Base-by-base conservation (phyloP, 164 flowering plant genomes). In the Chloranthus sessilifolius region DNA sequence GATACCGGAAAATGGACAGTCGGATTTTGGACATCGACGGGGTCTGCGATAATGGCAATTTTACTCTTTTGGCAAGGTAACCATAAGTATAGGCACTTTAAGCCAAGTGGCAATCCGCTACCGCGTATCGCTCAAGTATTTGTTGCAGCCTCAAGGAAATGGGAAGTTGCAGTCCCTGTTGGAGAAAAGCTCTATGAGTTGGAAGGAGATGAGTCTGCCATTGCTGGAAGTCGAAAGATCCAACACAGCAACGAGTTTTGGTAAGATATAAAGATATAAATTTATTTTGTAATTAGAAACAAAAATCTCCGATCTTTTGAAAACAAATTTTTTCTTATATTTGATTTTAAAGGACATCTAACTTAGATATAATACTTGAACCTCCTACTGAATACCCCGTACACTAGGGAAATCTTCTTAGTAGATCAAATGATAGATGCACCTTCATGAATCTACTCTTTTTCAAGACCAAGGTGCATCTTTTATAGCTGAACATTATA, bases 91-190 rank as follows among this genome's bases (percentile, higher is more conserved):
- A 61, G 85, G 6, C 73, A 71, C 29, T 49, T 85, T 5, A 74
- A 78, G 48, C 76, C 95, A 0, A 56, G 66, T 49, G 98, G 98
- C 5, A 90, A 87, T 56, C 95, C 98, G 2, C 33, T 90, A 53
- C 79, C 87, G 7, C 80, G 95, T 9, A 67, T 90, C 11, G 76
- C 80, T 25, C 98, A 87, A 44, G 98, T 90, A 3, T 76, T 87
- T 25, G 71, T 76, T 2, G 92, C 98, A 1, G 54, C 89, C 0
- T 40, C 31, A 4, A 69, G 65, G 65, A 90, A 87, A 58, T 72
- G 79, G 82, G 34, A 61, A 2, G 63, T 73, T 9, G 20, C 12
- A 0, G 64, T 38, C 1, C 71, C 79, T 0, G 60, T 37, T 1
- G 73, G 61, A 5, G 61, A 60, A 1, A 61, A 69, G 1, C 58